Percentiles rank a stretch among this genome's conserved stretches.
These are phyloP conservation scores for Penicillium capsulatum DNA, from an alignment of 2,329 filamentous ascomycete genomes.

Conservation along the genomic window DNA sequence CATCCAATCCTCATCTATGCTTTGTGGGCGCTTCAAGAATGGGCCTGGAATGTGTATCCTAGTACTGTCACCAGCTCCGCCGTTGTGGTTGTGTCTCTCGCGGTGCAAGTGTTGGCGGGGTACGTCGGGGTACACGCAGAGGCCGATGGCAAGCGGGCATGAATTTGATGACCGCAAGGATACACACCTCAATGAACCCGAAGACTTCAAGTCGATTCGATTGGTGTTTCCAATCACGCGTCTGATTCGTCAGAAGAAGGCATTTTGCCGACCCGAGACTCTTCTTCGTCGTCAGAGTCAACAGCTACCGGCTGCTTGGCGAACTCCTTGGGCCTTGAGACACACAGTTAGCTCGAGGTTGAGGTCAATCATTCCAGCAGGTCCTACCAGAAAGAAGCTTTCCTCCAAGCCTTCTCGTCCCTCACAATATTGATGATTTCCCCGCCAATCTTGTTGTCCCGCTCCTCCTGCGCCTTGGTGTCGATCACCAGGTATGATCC, in stretches of 20 bases:
- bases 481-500: slow-evolving; percentile 85
- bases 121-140: slow-evolving; percentile 46
- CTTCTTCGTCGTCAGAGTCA: slow-evolving; percentile 71
- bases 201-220: slow-evolving; percentile 1
- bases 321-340: slow-evolving; percentile 72
- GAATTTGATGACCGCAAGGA: slow-evolving; percentile 18
- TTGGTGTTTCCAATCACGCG: slow-evolving; percentile 43
- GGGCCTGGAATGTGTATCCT: slow-evolving; percentile 93
- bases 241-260: slow-evolving; percentile 77
- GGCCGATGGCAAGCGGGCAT: slow-evolving; percentile 15
- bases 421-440: slow-evolving; percentile 91
- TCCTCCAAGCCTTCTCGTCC: slow-evolving; percentile 88
- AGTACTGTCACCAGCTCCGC: slow-evolving; percentile 64
- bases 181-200: slow-evolving; percentile 21
- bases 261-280: slow-evolving; percentile 79
- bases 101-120: slow-evolving; percentile 59
- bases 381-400: slow-evolving; percentile 75
- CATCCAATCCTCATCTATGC: slow-evolving; percentile 63
- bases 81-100: slow-evolving; percentile 67
- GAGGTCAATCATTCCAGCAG: not conserved
- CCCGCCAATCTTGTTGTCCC: slow-evolving; percentile 74
- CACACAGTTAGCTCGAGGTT: not conserved
- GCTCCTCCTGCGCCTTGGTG: slow-evolving; percentile 58
- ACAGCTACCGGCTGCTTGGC: slow-evolving; percentile 63
- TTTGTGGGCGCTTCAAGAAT: slow-evolving; percentile 77